Percentiles rank a stretch among this genome's conserved stretches.
These are phyloP conservation scores for Prunus mira DNA, from an alignment of 306 rosid species.

Conservation along the genomic window DNA sequence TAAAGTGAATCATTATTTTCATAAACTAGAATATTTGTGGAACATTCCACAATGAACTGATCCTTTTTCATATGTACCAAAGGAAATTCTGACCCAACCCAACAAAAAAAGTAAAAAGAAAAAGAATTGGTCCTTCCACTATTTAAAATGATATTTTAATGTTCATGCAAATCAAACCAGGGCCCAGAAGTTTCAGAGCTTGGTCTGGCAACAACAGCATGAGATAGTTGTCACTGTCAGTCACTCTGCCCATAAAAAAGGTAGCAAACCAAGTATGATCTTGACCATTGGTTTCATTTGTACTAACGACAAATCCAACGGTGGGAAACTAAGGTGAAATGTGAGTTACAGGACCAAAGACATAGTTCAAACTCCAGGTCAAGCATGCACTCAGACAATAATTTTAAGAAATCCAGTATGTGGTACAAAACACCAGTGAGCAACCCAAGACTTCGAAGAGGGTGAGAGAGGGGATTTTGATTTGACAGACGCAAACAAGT, in stretches of 20 bases:
- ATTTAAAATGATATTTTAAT: no score
- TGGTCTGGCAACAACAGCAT: background rate
- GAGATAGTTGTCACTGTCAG: background rate
- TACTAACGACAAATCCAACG: constrained; percentile 26
- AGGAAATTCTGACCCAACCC: background rate
- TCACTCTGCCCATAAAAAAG: constrained; percentile 13
- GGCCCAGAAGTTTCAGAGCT: background rate
- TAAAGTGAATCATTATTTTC: no score
- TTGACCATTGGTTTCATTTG: constrained; percentile 24
- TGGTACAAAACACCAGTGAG: constrained; percentile 3
- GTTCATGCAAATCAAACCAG: background rate
- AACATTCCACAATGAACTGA: no score
- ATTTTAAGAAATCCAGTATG: no score
- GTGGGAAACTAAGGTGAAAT: constrained; percentile 3
- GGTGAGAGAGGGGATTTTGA: background rate
- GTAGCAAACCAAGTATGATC: background rate
- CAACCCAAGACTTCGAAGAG: constrained; percentile 24
- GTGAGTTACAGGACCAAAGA: background rate
- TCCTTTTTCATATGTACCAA: no score
- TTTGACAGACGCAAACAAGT: background rate
- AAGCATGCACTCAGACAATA: background rate
- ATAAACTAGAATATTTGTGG: no score
- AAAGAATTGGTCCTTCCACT: no score
- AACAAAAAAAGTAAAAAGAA: background rate
- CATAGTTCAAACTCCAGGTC: background rate